A percentile compares a stretch with the other conserved stretches of the same genome.
Conservation (phyloP, 2,329 filamentous ascomycete genomes). For the Colletotrichum spinosum region DNA sequence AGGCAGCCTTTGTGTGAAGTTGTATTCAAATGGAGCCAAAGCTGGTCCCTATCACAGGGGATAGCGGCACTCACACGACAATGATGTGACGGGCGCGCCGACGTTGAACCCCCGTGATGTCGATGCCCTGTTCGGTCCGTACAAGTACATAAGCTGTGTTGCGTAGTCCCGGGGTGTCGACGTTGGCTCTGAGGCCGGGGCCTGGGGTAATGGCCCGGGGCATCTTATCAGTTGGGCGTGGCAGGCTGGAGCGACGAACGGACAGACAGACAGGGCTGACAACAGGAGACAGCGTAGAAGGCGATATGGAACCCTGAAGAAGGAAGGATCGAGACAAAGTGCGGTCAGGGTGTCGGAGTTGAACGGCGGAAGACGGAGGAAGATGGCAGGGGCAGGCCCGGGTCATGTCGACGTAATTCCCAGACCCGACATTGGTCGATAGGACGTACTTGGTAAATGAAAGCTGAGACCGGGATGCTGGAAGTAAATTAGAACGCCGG, state of each 20-base stretch:
- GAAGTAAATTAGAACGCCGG: constrained; percentile 15
- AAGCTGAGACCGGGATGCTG: neutral
- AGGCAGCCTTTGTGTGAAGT: neutral
- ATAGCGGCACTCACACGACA: too few relatives aligned
- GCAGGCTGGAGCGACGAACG: neutral
- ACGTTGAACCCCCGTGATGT: neutral
- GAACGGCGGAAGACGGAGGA: constrained; percentile 5
- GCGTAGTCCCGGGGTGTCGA: neutral
- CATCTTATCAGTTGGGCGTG: too few relatives aligned
- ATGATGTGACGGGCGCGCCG: constrained; percentile 4
- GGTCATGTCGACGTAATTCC: constrained; percentile 15
- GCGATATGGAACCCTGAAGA: constrained; percentile 3
- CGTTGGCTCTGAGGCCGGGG: constrained; percentile 1
- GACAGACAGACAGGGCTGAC: constrained; percentile 7
- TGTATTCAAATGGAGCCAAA: neutral
- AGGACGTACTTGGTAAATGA: too few relatives aligned
- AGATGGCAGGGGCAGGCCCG: constrained; percentile 3
- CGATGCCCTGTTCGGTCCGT: constrained; percentile 6
- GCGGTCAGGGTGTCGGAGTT: neutral
- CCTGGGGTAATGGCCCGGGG: neutral
- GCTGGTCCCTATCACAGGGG: neutral
- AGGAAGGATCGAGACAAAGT: constrained; percentile 12
- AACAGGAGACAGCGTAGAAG: neutral
- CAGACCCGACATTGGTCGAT: constrained; percentile 11
- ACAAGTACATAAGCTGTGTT: too few relatives aligned